A percentile compares a stretch with the other conserved stretches of the same genome.
phyloP scores from a whole-genome alignment of 2,329 filamentous ascomycete genomes.

The Metarhizium album region DNA sequence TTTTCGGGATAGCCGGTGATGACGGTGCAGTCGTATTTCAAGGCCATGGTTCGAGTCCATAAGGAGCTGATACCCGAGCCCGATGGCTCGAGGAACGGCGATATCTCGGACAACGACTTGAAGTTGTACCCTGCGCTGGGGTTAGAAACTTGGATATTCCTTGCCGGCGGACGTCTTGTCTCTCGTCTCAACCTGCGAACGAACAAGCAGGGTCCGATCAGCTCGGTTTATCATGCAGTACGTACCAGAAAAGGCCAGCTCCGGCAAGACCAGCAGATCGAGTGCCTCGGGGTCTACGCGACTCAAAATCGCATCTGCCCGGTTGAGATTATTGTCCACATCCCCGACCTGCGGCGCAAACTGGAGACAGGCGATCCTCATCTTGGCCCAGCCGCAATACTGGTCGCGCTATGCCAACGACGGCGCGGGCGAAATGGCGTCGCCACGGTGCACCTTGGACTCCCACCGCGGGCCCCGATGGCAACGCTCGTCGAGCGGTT shows the following conservation, averaged over 20 bases:
- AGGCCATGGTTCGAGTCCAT: slow-evolving; percentile 59
- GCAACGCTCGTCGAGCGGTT: not conserved
- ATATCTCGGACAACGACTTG: slow-evolving; percentile 54
- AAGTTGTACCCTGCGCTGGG: slow-evolving; percentile 62
- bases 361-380: slow-evolving; percentile 61
- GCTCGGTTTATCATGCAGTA: not conserved
- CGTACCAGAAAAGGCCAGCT: slow-evolving; percentile 64
- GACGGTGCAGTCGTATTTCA: slow-evolving; percentile 56
- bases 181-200: not conserved
- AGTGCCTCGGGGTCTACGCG: slow-evolving; percentile 40
- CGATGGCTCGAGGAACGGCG: slow-evolving; percentile 56
- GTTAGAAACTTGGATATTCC: not conserved
- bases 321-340: slow-evolving; percentile 57
- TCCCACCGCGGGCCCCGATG: not conserved
- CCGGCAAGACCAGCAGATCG: slow-evolving; percentile 64
- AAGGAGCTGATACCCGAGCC: slow-evolving; percentile 55
- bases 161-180: not conserved
- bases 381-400: slow-evolving; percentile 21
- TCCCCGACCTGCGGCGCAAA: slow-evolving; percentile 62
- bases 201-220: not conserved
- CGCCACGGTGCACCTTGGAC: not conserved
- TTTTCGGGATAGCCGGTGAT: slow-evolving; percentile 67
- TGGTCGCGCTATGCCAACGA: no score
- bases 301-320: slow-evolving; percentile 53
- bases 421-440: not conserved